A percentile compares a stretch with the other conserved stretches of the same genome.
Evolutionary conservation across 2,329 filamentous ascomycete species (phyloP).

Genomic region (Cryphonectria radicalis): DNA sequence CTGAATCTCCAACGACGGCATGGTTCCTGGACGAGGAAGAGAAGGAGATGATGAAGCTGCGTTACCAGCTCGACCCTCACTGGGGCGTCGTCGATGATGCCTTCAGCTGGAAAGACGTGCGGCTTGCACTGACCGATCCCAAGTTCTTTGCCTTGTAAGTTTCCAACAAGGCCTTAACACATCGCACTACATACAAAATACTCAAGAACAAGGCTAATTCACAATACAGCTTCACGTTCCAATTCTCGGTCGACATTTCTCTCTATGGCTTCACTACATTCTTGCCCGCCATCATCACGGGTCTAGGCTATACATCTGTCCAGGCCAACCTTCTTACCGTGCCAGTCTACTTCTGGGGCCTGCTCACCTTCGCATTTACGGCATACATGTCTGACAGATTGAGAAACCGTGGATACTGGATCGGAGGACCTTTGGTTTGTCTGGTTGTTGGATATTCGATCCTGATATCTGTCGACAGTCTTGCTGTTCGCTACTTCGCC

Average conservation of each 20-base stretch:
- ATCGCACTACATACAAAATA: neutral
- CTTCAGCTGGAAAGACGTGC: constrained; percentile 34
- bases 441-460: constrained; percentile 40
- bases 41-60: constrained; percentile 35
- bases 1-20: constrained; percentile 35
- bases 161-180: constrained; percentile 39
- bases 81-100: constrained; percentile 35
- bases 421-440: constrained; percentile 33
- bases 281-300: constrained; percentile 41
- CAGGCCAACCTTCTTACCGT: constrained; percentile 43
- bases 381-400: constrained; percentile 37
- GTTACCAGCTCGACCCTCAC: constrained; percentile 35
- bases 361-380: constrained; percentile 36
- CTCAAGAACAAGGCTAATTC: constrained; percentile 20
- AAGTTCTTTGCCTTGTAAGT: constrained; percentile 43
- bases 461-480: constrained; percentile 36
- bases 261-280: constrained; percentile 42
- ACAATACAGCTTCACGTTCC: constrained; percentile 36
- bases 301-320: constrained; percentile 40
- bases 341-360: constrained; percentile 38
- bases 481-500: constrained; percentile 36
- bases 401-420: constrained; percentile 36
- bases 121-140: constrained; percentile 35
- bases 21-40: constrained; percentile 37
- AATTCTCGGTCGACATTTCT: constrained; percentile 41